Conservation (phyloP, 495 filamentous ascomycete species). For the Staphylotrichum tortipilum region DNA sequence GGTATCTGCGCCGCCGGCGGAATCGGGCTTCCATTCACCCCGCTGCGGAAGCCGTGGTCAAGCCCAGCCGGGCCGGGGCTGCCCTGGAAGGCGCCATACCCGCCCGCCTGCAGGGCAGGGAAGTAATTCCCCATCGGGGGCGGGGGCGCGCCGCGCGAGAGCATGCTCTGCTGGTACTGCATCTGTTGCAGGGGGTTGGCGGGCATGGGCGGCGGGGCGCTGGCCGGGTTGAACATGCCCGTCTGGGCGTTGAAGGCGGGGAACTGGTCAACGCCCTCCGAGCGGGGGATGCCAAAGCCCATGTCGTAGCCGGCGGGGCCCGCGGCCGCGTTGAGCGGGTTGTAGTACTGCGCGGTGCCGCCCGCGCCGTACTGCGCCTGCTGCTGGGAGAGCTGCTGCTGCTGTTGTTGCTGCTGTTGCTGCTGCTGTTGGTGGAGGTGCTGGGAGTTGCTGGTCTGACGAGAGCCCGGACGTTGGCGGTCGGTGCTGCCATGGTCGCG, state of each 20-base stretch:
- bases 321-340: slow-evolving; percentile 29
- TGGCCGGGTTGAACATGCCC: slow-evolving; percentile 45
- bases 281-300: slow-evolving; percentile 45
- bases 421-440: slow-evolving; percentile 24
- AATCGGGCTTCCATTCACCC: slow-evolving; percentile 40
- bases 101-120: slow-evolving; percentile 38
- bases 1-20: slow-evolving; percentile 29
- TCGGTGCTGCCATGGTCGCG: slow-evolving; percentile 42
- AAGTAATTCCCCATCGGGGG: slow-evolving; percentile 46
- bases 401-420: slow-evolving; percentile 16
- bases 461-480: slow-evolving; percentile 47
- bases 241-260: slow-evolving; percentile 41
- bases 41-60: slow-evolving; percentile 34
- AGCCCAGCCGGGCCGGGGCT: slow-evolving; percentile 42
- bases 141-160: slow-evolving; percentile 35
- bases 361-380: slow-evolving; percentile 15
- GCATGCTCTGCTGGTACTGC: slow-evolving; percentile 52
- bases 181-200: slow-evolving; percentile 45
- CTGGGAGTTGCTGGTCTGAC: slow-evolving; percentile 37
- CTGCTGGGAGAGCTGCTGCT: slow-evolving; percentile 19
- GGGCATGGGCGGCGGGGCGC: slow-evolving; percentile 37
- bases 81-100: slow-evolving; percentile 39
- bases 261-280: slow-evolving; percentile 50
- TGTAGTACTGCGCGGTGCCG: slow-evolving; percentile 33
- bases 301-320: slow-evolving; percentile 34